Evolutionary conservation across 2,329 filamentous ascomycete genomes (phyloP), one percentile per base, ranked within the genome.

Genomic region (Trichoderma sp.): DNA sequence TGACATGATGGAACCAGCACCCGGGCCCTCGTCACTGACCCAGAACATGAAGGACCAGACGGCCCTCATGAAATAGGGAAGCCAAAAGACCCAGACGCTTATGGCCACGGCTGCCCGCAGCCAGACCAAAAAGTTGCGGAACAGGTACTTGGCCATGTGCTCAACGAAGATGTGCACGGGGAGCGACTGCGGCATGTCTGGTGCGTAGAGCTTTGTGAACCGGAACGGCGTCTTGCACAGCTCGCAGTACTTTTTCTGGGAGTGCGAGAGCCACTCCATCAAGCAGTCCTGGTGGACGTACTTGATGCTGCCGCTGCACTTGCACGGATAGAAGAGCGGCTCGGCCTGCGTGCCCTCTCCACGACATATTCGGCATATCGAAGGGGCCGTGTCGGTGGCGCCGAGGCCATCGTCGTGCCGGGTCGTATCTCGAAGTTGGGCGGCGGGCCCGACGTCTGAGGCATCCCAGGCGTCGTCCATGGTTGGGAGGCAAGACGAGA

Each of bases 231-330:
- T 99, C 87, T 99, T 99, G 91, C 97, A 99, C 45, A 99, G 92
- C 87, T 99, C 97, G 88, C 97, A 99, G 87, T 99, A 94, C 85
- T 98, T 98, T 90, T 99, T 99, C 83, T 99, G 95, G 2, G 97
- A 98, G 84, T 99, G 97, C 67, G 95, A 96, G 27, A 99, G 89
- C 97, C 97, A 99, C 85, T 98, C 95, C 93, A 99, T 98, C 85
- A 99, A 87, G 83, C 97, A 99, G 83, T 97, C 94, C 85, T 99
- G 97, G 84, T 99, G 97, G 77, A 99, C 97, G 81, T 93, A 98
- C 86, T 98, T 98, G 86, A 99, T 99, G 85, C 96, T 98, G 75
- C 97, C 97, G 82, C 95, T 98, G 87, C 97, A 99, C 88, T 98
- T 98, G 92, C 97, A 99, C 6, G 97, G 97, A 82, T 97, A 97